Base-by-base conservation (phyloP, 2,329 filamentous ascomycete species). In the Penicillium capsulatum region DNA sequence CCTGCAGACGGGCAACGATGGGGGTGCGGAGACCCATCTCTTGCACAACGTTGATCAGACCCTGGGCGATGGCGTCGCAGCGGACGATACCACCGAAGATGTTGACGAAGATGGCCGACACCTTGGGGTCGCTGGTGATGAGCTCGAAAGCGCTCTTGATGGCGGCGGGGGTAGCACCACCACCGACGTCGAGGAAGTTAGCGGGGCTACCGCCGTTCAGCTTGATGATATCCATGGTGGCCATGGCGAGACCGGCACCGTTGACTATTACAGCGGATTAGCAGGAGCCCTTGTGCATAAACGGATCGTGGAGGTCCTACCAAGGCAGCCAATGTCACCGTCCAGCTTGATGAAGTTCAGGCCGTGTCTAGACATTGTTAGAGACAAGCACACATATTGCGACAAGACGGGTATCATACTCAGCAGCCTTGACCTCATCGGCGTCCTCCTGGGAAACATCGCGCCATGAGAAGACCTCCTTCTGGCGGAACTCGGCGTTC, bases 221-320 rank as follows among this genome's bases (percentile, higher is more conserved):
- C 82, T 98, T 97, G 80, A 98, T 98, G 70, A 98, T 97, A 71
- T 98, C 92, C 92, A 98, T 98, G 67, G 92, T 98, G 50, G 92
- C 92, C 92, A 98, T 98, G 72, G 92, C 92, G 55, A 98, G 85
- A 75, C 92, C 92, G 61, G 92, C 92, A 67, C 92, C 92, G 75
- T 98, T 98, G 75, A 98, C 92, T 58, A 51, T 20, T 7, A n/a
- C n/a, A n/a, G 6, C 14, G 27, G 7, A 30, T 24, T 58, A 51
- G 17, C 7, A n/a, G n/a, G n/a, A n/a, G n/a, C n/a, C n/a, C n/a
- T n/a, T n/a, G n/a, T n/a, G n/a, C n/a, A n/a, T n/a, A n/a, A n/a
- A n/a, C n/a, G n/a, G n/a, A n/a, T 11, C 5, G 27, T 6, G 14
- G 9, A 20, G 36, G 33, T 19, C 59, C 46, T 60, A 70, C 67